Evolutionary conservation across 768 basidiomycete genomes (phyloP).

Genomic region (Tricholoma matsutake): DNA sequence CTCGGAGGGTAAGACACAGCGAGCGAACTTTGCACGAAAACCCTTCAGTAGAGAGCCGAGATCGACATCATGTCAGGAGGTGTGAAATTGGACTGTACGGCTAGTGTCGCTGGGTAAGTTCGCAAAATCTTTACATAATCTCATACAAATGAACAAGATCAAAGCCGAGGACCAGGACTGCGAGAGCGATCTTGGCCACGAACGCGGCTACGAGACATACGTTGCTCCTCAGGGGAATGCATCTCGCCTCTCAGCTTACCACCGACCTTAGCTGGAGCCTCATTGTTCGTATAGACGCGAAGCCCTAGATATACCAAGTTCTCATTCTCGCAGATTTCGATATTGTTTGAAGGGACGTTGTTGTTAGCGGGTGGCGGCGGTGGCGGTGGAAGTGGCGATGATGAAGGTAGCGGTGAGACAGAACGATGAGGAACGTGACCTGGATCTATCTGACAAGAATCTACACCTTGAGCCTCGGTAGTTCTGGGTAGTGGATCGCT

Average conservation of each 20-base stretch:
- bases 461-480: slow-evolving; percentile 4
- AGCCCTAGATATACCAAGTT: slow-evolving; percentile 39
- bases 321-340: slow-evolving; percentile 26
- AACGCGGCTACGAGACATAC: neutral
- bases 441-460: slow-evolving; percentile 13
- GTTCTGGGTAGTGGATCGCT: neutral
- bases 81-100: too few species aligned
- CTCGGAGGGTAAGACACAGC: too few species aligned
- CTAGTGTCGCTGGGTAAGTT: too few species aligned
- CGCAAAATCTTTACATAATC: too few species aligned
- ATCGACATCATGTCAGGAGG: too few species aligned
- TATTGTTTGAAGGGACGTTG: neutral
- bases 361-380: neutral
- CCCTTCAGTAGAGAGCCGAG: too few species aligned
- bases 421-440: slow-evolving; percentile 4
- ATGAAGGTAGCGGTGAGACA: neutral
- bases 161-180: neutral
- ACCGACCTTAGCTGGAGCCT: slow-evolving; percentile 33
- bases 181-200: neutral
- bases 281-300: slow-evolving; percentile 45
- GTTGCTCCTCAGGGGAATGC: neutral
- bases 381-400: slow-evolving; percentile 2
- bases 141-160: neutral
- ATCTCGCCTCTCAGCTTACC: slow-evolving; percentile 19
- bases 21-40: too few species aligned